Base-by-base conservation (phyloP, 352 stramenopile genomes). In the Pythium coloratum region DNA sequence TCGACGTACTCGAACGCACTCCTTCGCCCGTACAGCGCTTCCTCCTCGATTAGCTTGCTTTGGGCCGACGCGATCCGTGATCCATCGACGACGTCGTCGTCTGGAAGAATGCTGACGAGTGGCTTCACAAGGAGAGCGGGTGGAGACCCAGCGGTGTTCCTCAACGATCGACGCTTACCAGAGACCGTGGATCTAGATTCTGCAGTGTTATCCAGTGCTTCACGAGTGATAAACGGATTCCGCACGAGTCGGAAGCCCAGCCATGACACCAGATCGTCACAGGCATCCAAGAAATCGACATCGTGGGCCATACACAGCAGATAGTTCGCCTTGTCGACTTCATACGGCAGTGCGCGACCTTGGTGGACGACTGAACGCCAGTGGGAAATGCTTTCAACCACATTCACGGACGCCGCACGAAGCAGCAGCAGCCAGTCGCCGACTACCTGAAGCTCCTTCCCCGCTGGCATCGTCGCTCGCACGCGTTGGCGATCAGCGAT, bases 241-340 rank as follows among this genome's bases (percentile, higher is more conserved):
- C 82, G 80, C 36, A 64, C 18, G 32, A 89, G 69, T 3, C 70
- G 58, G 53, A 90, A 89, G 6, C 75, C 80, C 2, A 90, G 72
- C 82, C 82, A 90, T 6, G 76, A 69, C 13, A 82, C 71, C 34
- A 90, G 55, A 14, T 76, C 69, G 1, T 57, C 20, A 47, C 26
- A 68, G 55, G 72, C 59, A 59, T 90, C 71, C 38, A 90, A 64
- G 47, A 87, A 86, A 58, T 89, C 69, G 7, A 77, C 50, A 61
- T 90, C 82, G 55, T 86, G 66, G 33, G 70, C 76, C 80, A 90
- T 90, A 0, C 30, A 10, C 9, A 88, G 65, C 55, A 90, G 60
- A 44, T 90, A 90, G 42, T 89, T 90, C n/a, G 38, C 44, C 8
- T 68, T 42, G 1, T 80, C 53, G 34, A 77, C 51, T 8, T 85